A percentile compares a stretch with the other conserved stretches of the same genome.
These are phyloP conservation scores for Penicillium maclennaniae DNA, from an alignment of 495 filamentous ascomycete species.

Conservation along the genomic window DNA sequence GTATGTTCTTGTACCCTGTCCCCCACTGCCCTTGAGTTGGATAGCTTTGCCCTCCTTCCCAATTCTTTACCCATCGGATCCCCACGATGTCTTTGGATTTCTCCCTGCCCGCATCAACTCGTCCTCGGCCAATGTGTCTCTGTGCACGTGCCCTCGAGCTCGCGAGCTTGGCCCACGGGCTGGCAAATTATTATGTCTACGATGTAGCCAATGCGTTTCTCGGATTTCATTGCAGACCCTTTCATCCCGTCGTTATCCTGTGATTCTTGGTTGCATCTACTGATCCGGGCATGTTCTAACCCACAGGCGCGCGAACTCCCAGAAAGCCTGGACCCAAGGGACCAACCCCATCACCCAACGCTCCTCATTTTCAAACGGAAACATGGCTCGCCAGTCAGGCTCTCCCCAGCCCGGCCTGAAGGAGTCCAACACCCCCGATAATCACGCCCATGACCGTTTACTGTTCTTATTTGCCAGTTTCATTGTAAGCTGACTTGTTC, in stretches of 20 bases:
- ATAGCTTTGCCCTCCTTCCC: not conserved
- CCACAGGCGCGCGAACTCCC: conserved; percentile 48
- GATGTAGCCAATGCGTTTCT: conserved; percentile 16
- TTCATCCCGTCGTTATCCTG: not conserved
- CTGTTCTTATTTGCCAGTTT: conserved; percentile 60
- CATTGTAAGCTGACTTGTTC: conserved; percentile 48
- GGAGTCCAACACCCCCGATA: conserved; percentile 57
- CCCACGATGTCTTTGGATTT: conserved; percentile 4
- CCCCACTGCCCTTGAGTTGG: not conserved
- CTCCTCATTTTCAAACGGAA: conserved; percentile 52
- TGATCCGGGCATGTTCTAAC: conserved; percentile 23
- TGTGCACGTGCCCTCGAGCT: conserved; percentile 19
- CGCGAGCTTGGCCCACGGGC: conserved; percentile 9
- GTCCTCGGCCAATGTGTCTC: conserved; percentile 5
- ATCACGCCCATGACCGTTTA: conserved; percentile 62
- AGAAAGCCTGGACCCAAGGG: conserved; percentile 61
- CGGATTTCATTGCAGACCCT: conserved; percentile 5
- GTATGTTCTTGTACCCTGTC: conserved; percentile 35
- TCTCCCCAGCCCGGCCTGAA: conserved; percentile 39
- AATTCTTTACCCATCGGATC: conserved; percentile 4
- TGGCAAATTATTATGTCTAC: conserved; percentile 14
- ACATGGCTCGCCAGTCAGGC: conserved; percentile 39
- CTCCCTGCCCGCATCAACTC: conserved; percentile 3
- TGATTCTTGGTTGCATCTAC: conserved; percentile 13
- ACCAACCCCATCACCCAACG: conserved; percentile 65